A percentile compares a stretch with the other conserved stretches of the same genome.
phyloP scores from a whole-genome alignment of 345 rosid species.

The Eutrema yunnanense region DNA sequence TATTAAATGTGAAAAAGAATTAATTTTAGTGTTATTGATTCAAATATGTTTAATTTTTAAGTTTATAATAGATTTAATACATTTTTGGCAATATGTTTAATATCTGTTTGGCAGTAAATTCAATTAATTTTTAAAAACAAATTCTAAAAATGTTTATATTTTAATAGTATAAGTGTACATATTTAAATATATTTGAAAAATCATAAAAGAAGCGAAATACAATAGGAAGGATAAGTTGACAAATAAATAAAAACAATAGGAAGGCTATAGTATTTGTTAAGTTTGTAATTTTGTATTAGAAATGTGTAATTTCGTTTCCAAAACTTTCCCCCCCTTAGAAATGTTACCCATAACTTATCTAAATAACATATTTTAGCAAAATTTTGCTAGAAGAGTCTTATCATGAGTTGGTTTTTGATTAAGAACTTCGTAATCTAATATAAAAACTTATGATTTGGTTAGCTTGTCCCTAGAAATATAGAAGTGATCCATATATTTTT shows the following conservation, averaged over 20 bases:
- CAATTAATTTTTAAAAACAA: too few relatives aligned
- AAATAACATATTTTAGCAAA: neutral
- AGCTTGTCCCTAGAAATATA: slow-evolving; percentile 8
- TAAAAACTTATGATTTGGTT: neutral
- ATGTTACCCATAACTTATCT: neutral
- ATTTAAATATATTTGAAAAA: neutral
- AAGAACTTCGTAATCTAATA: neutral
- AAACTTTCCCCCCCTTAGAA: neutral
- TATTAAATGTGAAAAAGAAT: too few relatives aligned
- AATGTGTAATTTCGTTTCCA: neutral
- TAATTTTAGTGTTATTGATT: too few relatives aligned
- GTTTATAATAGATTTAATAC: too few relatives aligned
- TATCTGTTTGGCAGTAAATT: too few relatives aligned
- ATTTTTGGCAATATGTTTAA: too few relatives aligned
- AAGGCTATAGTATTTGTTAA: neutral
- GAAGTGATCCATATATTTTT: neutral
- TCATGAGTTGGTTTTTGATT: neutral
- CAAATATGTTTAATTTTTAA: too few relatives aligned
- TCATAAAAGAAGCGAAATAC: neutral
- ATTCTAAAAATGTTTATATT: too few relatives aligned
- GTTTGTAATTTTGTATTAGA: neutral
- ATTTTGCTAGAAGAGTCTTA: neutral
- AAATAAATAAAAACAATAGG: neutral
- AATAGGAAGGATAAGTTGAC: neutral
- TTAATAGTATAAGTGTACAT: neutral